phyloP scores from a whole-genome alignment of 2,329 filamentous ascomycete species.

The Botryotinia globosa region DNA sequence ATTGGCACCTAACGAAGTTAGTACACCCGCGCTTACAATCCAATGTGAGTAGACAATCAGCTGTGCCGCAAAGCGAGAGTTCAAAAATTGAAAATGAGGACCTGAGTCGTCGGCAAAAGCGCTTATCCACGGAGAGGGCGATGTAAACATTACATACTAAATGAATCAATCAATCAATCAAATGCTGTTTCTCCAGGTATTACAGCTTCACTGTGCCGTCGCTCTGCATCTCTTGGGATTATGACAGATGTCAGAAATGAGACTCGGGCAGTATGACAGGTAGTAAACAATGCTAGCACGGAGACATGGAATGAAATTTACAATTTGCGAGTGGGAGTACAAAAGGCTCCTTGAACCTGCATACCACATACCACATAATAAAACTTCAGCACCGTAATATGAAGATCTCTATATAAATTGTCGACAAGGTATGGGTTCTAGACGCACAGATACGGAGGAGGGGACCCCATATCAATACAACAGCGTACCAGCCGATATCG shows the following conservation, averaged over 20 bases:
- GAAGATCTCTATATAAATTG: background rate
- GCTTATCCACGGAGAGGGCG: background rate
- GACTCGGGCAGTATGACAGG: background rate
- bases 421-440: background rate
- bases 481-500: background rate
- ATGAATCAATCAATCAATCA: background rate
- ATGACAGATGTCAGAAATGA: conserved; percentile 1
- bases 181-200: background rate
- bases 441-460: background rate
- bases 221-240: background rate
- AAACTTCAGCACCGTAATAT: background rate
- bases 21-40: background rate
- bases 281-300: background rate
- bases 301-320: background rate
- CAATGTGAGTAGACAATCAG: background rate
- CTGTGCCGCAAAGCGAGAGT: background rate
- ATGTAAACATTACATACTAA: background rate
- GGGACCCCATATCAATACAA: background rate
- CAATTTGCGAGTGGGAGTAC: background rate
- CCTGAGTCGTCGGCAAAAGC: conserved; percentile 2
- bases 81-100: background rate
- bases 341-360: conserved; percentile 6
- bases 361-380: background rate
- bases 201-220: background rate
- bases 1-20: background rate